Conservation (phyloP, 2,329 filamentous ascomycete species). For the Lachnellula cervina region DNA sequence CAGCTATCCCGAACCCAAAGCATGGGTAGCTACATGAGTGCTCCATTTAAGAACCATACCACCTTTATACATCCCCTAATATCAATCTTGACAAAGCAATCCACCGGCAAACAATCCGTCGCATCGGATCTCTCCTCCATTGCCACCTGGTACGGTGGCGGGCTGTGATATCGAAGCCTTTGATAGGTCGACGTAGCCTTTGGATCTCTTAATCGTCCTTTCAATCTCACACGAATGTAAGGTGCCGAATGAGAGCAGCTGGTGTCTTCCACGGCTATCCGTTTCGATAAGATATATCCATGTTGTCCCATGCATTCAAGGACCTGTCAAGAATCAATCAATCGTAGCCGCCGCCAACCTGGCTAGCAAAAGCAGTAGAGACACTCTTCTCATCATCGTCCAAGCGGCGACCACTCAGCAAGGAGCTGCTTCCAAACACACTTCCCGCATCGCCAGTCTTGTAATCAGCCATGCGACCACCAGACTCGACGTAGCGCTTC, state of each 20-base stretch:
- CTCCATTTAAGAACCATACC: slow-evolving; percentile 1
- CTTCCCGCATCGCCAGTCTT: slow-evolving; percentile 54
- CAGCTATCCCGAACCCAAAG: neutral
- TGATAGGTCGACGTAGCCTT: neutral
- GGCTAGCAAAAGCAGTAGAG: slow-evolving; percentile 93
- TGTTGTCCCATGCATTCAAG: slow-evolving; percentile 6
- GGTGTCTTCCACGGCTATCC: slow-evolving; percentile 5
- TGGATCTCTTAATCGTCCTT: neutral
- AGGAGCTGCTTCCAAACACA: slow-evolving; percentile 59
- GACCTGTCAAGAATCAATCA: slow-evolving; percentile 24
- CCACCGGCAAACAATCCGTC: slow-evolving; percentile 7
- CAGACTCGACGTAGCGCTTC: slow-evolving; percentile 89
- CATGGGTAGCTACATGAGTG: neutral
- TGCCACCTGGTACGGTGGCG: neutral
- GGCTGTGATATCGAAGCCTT: slow-evolving; percentile 9
- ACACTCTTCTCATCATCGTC: slow-evolving; percentile 96
- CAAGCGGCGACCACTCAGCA: slow-evolving; percentile 39
- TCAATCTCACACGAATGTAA: neutral
- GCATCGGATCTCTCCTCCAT: slow-evolving; percentile 1
- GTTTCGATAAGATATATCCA: slow-evolving; percentile 4
- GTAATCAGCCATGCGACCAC: slow-evolving; percentile 58
- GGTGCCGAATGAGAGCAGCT: slow-evolving; percentile 3
- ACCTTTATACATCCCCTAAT: slow-evolving; percentile 4
- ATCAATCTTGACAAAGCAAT: slow-evolving; percentile 6
- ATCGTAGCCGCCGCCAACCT: slow-evolving; percentile 58